Base-by-base conservation (phyloP, 768 basidiomycete species). In the Pulveroboletus ravenelii region DNA sequence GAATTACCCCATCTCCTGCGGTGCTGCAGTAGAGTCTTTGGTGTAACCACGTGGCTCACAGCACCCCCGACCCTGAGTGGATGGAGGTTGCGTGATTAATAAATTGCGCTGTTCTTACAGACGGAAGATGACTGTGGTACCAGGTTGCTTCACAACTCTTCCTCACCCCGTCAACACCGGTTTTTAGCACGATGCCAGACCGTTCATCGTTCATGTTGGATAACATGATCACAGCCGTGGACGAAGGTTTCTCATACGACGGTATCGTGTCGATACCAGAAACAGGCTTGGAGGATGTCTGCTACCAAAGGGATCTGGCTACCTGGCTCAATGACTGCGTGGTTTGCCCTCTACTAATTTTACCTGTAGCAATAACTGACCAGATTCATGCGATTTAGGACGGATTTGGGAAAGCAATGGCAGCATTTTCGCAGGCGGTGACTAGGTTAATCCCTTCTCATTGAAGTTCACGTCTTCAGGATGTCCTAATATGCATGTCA, bases 141-240 rank as follows among this genome's bases (percentile, higher is more conserved):
- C 13, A 9, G 20, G 17, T 14, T 15, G 31, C 9, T 23, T 32
- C 31, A 20, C 30, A 8, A 8, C 18, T 14, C 12, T 29, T 12
- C 41, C 29, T 8, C 29, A 1, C 29, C 31, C 6, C 10, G 20
- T 15, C 31, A 14, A 18, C 6, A 10, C 13, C 9, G 10, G 30
- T 20, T 20, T 5, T 20, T 2, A 12, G 13, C 20, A 9, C 18
- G 2, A 45, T 45, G 34, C 10, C 14, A 25, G 34, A 50, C 35
- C 48, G 18, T 31, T 17, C 36, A 36, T 34, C 48, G 2, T 12
- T 29, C 7, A 45, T 46, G 41, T 18, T 56, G 25, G 55, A 54
- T 3, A 31, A 13, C 31, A 34, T 50, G 52, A n/a, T 54, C 9
- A 23, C 8, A 5, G 53, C 38, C 2, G 46, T 56, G 12, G 53